Percentiles rank a stretch among this genome's conserved stretches.
These are phyloP conservation scores for Neofusicoccum laricinum DNA, from an alignment of 2,329 filamentous ascomycete species.

Conservation along the genomic window DNA sequence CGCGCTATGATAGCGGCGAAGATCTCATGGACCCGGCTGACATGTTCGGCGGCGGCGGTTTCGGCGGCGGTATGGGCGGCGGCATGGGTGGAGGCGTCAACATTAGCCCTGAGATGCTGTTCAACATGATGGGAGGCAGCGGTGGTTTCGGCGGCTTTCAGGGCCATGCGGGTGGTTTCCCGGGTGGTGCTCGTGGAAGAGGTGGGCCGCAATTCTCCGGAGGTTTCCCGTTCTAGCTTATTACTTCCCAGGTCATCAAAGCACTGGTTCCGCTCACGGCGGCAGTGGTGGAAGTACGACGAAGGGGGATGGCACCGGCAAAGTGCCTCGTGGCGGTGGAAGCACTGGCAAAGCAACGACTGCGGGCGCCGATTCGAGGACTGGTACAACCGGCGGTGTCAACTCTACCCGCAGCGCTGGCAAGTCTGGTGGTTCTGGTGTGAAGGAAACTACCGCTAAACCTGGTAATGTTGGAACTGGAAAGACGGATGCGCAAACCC, in stretches of 20 bases:
- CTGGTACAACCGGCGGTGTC: not conserved
- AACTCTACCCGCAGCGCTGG: not conserved
- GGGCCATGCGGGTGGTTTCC: not conserved
- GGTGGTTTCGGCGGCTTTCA: slow-evolving; percentile 10
- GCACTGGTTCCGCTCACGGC: not conserved
- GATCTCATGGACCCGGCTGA: slow-evolving; percentile 86
- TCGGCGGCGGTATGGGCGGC: slow-evolving; percentile 34
- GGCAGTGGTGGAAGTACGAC: not conserved
- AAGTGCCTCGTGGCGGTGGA: not conserved
- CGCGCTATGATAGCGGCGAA: slow-evolving; percentile 86
- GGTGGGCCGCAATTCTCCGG: slow-evolving; percentile 3
- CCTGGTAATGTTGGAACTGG: not conserved
- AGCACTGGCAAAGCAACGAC: not conserved
- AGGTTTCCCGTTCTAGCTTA: slow-evolving; percentile 15
- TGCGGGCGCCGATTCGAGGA: not conserved
- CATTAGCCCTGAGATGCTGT: slow-evolving; percentile 33
- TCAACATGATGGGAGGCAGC: slow-evolving; percentile 16
- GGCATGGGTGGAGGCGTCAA: slow-evolving; percentile 51
- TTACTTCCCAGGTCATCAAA: not conserved
- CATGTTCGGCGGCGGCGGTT: slow-evolving; percentile 69
- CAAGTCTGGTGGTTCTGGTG: not conserved
- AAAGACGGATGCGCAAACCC: not conserved
- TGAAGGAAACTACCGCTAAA: not conserved
- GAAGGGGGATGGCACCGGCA: not conserved
- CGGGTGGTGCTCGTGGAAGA: slow-evolving; percentile 4